phyloP scores from a whole-genome alignment of 139 green algal species.

The Auxenochlorella pyrenoidosa region DNA sequence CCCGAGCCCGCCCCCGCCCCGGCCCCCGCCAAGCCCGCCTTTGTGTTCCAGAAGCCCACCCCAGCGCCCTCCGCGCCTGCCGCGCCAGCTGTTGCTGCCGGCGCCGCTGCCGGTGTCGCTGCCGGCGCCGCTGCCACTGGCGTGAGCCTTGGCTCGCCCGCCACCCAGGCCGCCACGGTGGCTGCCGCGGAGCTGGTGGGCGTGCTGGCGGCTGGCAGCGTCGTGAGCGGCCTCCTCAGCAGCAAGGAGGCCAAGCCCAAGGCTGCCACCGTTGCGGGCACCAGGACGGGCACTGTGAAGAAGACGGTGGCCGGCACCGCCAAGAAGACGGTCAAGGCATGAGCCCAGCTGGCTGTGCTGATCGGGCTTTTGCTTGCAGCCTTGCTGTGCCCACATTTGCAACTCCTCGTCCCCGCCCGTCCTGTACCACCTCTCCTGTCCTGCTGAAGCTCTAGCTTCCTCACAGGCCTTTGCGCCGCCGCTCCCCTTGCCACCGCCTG shows the following conservation, averaged over 20 bases:
- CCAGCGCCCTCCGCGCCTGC: not conserved
- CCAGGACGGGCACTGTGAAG: not conserved
- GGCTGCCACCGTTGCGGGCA: not conserved
- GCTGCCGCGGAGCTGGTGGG: constrained; percentile 35
- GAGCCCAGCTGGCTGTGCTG: not conserved
- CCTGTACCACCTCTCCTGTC: too few species aligned
- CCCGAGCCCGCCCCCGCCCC: not conserved
- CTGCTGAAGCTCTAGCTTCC: not conserved
- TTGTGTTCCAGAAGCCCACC: constrained; percentile 4
- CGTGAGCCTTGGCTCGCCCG: not conserved
- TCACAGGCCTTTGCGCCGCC: not conserved
- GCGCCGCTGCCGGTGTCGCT: not conserved
- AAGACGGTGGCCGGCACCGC: not conserved
- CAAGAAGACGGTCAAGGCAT: constrained; percentile 8
- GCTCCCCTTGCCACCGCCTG: not conserved
- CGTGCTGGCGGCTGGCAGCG: constrained; percentile 36
- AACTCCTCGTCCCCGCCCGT: too few species aligned
- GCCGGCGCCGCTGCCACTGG: not conserved
- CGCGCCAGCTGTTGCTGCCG: constrained; percentile 4
- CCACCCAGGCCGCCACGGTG: constrained; percentile 25
- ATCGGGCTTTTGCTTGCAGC: too few species aligned
- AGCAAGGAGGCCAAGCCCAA: constrained; percentile 3
- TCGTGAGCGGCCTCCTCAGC: constrained; percentile 26
- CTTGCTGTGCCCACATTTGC: too few species aligned
- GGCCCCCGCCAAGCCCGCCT: not conserved